phyloP scores from a whole-genome alignment of 495 filamentous ascomycete genomes.

The Tuber aestivum region DNA sequence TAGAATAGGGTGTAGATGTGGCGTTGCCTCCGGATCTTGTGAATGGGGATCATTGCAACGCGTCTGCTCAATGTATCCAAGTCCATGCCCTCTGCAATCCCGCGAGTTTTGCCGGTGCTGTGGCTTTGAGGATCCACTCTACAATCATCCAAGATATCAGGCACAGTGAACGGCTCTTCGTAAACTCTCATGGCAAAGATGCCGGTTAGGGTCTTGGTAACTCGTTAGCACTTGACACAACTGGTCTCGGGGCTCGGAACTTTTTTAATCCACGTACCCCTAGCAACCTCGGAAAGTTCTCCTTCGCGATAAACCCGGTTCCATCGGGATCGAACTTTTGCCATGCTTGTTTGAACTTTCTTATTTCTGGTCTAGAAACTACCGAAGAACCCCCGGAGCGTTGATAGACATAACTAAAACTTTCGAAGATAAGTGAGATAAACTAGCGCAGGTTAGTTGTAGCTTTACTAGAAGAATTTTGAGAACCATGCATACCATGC shows the following conservation, averaged over 20 bases:
- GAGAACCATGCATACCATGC: slow-evolving; percentile 49
- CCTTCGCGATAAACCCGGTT: slow-evolving; percentile 84
- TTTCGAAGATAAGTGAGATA: slow-evolving; percentile 97
- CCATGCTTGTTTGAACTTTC: slow-evolving; percentile 98
- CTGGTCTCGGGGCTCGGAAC: background rate
- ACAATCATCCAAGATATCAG: slow-evolving; percentile 74
- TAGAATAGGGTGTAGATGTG: slow-evolving; percentile 84
- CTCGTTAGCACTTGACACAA: slow-evolving; percentile 8
- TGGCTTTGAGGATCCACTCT: slow-evolving; percentile 52
- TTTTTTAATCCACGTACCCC: slow-evolving; percentile 52
- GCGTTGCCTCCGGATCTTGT: slow-evolving; percentile 64
- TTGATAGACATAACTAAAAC: slow-evolving; percentile 99
- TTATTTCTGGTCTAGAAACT: slow-evolving; percentile 83
- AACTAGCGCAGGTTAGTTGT: slow-evolving; percentile 49
- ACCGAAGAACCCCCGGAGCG: slow-evolving; percentile 77
- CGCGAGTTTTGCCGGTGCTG: slow-evolving; percentile 41
- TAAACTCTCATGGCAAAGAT: slow-evolving; percentile 98
- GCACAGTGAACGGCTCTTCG: slow-evolving; percentile 77
- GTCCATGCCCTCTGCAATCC: slow-evolving; percentile 67
- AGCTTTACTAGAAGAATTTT: background rate
- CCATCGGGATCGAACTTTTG: slow-evolving; percentile 87
- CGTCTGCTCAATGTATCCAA: slow-evolving; percentile 67
- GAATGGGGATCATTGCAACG: slow-evolving; percentile 67
- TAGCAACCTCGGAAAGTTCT: slow-evolving; percentile 81
- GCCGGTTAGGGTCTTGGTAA: slow-evolving; percentile 69